Base-by-base conservation (phyloP, 352 stramenopile genomes). In the Globisporangium nagaii region DNA sequence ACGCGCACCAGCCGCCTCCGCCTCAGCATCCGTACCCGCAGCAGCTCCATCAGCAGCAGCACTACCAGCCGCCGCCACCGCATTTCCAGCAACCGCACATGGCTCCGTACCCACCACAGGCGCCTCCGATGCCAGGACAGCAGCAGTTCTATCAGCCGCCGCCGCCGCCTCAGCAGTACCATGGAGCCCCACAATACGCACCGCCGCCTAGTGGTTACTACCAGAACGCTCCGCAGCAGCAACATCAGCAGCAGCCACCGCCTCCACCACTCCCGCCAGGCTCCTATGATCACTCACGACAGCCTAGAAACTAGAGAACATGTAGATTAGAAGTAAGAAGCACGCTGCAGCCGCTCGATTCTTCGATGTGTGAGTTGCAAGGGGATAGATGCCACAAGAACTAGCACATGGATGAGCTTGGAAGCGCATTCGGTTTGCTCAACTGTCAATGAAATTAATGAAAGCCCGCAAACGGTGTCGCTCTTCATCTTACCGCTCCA, bases 241-340 rank as follows among this genome's bases (percentile, higher is more conserved):
- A 34, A 4, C 53, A 73, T 20, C 63, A 68, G 15, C 69, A 73
- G 34, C 70, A 70, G 17, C 53, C 32, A 20, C 53, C 37, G 12
- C 58, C 41, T n/a, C 68, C 59, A 3, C 61, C 73, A 28, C 67
- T 75, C 6, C 69, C 70, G 52, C 60, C 57, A 43, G 66, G 66
- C 24, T 48, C 66, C 31, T 77, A 71, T 44, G 63, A 79, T 28
- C 59, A 69, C 30, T 37, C 43, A 0, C 50, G 49, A 35, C 65
- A 58, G 39, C 65, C 37, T 22, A 44, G 50, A 34, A 54, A 41
- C 17, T 49, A 48, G 31, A 47, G 45, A 48, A 40, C 13, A 43
- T 65, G 58, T 61, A 65, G 51, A 65, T 20, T 61, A 57, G 32
- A 41, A 46, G 25, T n/a, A n/a, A n/a, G n/a, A n/a, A n/a, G n/a